Base-by-base conservation (phyloP, 176 grass and related monocot genomes). In the Tillandsia fasciculata region DNA sequence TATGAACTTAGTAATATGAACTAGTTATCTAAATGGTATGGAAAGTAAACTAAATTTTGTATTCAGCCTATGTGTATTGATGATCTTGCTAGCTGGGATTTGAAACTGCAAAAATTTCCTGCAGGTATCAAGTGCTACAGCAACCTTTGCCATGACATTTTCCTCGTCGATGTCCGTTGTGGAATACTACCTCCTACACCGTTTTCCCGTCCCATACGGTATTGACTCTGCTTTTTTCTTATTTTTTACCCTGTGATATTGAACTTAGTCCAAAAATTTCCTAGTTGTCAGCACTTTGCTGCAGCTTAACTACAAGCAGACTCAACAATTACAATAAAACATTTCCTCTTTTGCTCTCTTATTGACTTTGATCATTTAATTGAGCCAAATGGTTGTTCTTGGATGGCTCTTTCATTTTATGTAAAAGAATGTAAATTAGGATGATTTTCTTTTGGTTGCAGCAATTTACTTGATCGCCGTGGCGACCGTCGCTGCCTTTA, bases 141-240 rank as follows among this genome's bases (percentile, higher is more conserved):
- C 92, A 13, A 96, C 88, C 29, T 96, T 96, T 77, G 78, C 84
- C 4, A 96, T 96, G 88, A 92, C 83, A 74, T 96, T 96, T 78
- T 96, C 92, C 10, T 88, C 86, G 12, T 92, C 88, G 42, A 89
- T 96, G 83, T 87, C 86, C 0, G 83, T 82, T 3, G 63, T 96
- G 5, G 86, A 96, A 56, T 96, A 89, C 78, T 87, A 90, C 71
- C 86, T 96, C 66, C 28, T 89, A 53, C 69, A 81, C 8, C 73
- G 88, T 2, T 91, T 91, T 56, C 88, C 85, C 0, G 78, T 96
- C 42, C 83, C 83, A 65, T 88, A 91, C 48, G 88, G 92, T 91
- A 75, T 63, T 8, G 3, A 50, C 17, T 22, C 0, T 24, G 24
- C 1, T 24, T 66, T 2, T 54, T 12, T 49, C 22, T 59, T 61